phyloP scores from a whole-genome alignment of 108 stramenopile genomes.

The Ochromonas danica region DNA sequence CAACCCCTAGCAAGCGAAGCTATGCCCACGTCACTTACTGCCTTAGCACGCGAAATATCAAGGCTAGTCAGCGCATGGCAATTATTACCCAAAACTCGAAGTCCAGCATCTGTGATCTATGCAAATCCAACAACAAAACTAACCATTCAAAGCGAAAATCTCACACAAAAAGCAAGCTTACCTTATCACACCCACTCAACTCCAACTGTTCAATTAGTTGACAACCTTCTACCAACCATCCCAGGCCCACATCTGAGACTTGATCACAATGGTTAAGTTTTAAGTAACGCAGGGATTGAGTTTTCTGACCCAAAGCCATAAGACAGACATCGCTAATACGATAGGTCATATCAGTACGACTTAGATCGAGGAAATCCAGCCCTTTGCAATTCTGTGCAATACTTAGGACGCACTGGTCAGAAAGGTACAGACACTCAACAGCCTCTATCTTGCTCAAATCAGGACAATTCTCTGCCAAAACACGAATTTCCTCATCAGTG shows the following conservation, averaged over 20 bases:
- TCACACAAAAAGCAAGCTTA: background rate
- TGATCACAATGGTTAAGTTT: conserved; percentile 4
- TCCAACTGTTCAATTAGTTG: conserved; percentile 12
- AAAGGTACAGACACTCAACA: conserved; percentile 22
- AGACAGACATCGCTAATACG: conserved; percentile 25
- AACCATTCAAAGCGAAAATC: background rate
- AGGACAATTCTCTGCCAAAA: conserved; percentile 26
- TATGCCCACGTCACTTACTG: conserved; percentile 19
- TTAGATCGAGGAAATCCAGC: conserved; percentile 20
- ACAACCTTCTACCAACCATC: conserved; percentile 28
- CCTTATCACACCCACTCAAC: background rate
- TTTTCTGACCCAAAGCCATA: background rate
- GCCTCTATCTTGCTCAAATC: background rate
- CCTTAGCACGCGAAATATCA: background rate
- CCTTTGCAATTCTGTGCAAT: conserved; percentile 17
- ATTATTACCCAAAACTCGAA: conserved; percentile 15
- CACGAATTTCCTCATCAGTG: conserved; percentile 33
- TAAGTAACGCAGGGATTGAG: background rate
- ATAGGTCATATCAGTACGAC: conserved; percentile 6
- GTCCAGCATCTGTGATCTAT: conserved; percentile 32
- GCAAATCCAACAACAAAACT: background rate
- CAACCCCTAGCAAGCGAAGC: conserved; percentile 11
- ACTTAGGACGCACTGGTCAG: conserved; percentile 5
- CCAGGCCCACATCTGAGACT: conserved; percentile 25
- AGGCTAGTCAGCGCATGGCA: conserved; percentile 3